These are phyloP conservation scores for Vararia minispora DNA, from an alignment of 768 basidiomycete species.

Conservation along the genomic window DNA sequence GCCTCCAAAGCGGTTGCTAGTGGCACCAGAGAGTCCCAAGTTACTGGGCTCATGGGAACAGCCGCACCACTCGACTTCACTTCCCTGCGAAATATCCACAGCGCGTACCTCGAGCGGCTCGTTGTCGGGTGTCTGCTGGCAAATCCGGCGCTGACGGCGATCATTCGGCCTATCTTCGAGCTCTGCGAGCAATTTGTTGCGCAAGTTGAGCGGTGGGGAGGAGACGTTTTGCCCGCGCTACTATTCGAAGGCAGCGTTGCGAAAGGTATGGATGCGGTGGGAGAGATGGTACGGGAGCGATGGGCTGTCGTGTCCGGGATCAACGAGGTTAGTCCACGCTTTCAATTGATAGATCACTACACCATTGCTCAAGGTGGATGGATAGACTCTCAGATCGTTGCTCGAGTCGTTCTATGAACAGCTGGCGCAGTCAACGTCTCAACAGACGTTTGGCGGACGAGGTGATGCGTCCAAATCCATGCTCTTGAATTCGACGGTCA, in stretches of 20 bases:
- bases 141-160: slow-evolving; percentile 47
- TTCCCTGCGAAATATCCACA: slow-evolving; percentile 72
- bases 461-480: slow-evolving; percentile 65
- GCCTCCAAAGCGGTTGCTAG: slow-evolving; percentile 15
- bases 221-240: slow-evolving; percentile 77
- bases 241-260: slow-evolving; percentile 71
- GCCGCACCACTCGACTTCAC: slow-evolving; percentile 82
- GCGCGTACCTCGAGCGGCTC: slow-evolving; percentile 69
- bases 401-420: slow-evolving; percentile 75
- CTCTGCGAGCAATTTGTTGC: slow-evolving; percentile 82
- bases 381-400: slow-evolving; percentile 55
- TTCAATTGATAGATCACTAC: not conserved
- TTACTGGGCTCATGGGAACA: no score
- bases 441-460: slow-evolving; percentile 53
- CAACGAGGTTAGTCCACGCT: slow-evolving; percentile 45
- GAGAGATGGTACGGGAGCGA: slow-evolving; percentile 63
- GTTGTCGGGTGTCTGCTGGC: slow-evolving; percentile 71
- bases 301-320: slow-evolving; percentile 61
- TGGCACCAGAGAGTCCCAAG: no score
- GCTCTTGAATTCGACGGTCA: slow-evolving; percentile 45
- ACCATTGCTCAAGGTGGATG: no score
- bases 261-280: slow-evolving; percentile 45
- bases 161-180: slow-evolving; percentile 65
- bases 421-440: slow-evolving; percentile 64
- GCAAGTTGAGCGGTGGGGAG: slow-evolving; percentile 86